Evolutionary conservation across 352 stramenopile species (phyloP).

Genomic region (Phytophthora colocasiae): DNA sequence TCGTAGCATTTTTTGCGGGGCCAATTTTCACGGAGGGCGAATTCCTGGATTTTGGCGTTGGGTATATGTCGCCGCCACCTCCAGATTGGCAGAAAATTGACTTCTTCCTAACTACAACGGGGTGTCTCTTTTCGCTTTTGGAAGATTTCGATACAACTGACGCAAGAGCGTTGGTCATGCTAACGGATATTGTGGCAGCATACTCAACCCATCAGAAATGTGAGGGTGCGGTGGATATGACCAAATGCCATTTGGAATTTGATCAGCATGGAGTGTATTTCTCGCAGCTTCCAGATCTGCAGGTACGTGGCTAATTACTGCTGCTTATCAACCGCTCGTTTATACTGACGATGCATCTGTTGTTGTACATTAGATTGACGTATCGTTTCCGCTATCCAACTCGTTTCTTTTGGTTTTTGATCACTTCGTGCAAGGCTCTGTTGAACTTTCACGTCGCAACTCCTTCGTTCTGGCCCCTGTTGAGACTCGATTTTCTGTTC

Average conservation of each 20-base stretch:
- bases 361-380: constrained; percentile 64
- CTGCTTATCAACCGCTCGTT: not conserved
- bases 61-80: constrained; percentile 66
- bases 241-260: constrained; percentile 83
- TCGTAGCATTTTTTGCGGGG: constrained; percentile 68
- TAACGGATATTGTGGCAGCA: constrained; percentile 69
- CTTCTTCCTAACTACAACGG: constrained; percentile 65
- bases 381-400: constrained; percentile 85
- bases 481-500: constrained; percentile 87
- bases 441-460: constrained; percentile 61
- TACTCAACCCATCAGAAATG: constrained; percentile 76
- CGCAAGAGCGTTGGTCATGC: constrained; percentile 75
- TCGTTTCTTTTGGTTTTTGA: constrained; percentile 85
- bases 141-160: constrained; percentile 80
- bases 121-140: constrained; percentile 83
- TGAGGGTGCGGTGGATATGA: constrained; percentile 63
- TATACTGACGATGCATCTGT: constrained; percentile 9
- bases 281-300: constrained; percentile 83
- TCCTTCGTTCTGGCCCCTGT: constrained; percentile 85
- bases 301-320: constrained; percentile 45
- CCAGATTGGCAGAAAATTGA: constrained; percentile 87
- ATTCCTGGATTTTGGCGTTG: constrained; percentile 68
- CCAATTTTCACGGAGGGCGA: constrained; percentile 54
- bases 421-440: constrained; percentile 77
- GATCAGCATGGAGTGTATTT: constrained; percentile 88